Conservation (phyloP, 371 early-diverging fungal species). For the Mortierella sp. region DNA sequence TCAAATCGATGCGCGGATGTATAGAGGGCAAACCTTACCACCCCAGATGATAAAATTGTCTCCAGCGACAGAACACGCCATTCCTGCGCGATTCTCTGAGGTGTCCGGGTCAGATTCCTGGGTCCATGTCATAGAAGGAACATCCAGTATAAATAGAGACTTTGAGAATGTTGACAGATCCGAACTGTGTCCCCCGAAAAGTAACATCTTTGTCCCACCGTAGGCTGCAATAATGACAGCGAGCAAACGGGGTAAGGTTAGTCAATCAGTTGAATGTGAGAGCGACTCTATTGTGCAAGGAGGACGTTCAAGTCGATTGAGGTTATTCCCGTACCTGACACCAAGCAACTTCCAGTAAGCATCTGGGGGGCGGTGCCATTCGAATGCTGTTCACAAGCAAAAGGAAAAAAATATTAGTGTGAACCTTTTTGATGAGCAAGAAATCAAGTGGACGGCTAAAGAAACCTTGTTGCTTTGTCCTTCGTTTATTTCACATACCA, state of each 20-base stretch:
- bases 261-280: not conserved
- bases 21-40: not conserved
- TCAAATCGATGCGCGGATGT: too few relatives aligned
- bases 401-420: not conserved
- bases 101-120: not conserved
- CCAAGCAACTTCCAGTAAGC: not conserved
- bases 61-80: conserved; percentile 17
- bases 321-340: not conserved
- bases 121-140: conserved; percentile 14
- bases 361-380: not conserved
- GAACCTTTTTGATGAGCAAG: not conserved
- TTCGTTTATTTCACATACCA: not conserved
- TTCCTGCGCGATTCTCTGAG: not conserved
- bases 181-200: conserved; percentile 10
- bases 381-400: not conserved
- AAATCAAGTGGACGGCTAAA: not conserved
- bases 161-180: not conserved
- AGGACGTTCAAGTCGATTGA: not conserved
- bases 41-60: conserved; percentile 25
- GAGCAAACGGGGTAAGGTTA: not conserved
- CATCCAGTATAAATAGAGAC: conserved; percentile 17
- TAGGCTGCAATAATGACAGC: not conserved
- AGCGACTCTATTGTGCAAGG: not conserved
- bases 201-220: conserved; percentile 9
- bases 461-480: not conserved